Percentiles rank a stretch among this genome's conserved stretches.
Conservation (phyloP, 305 asterid species). For the Solanum chacoense region DNA sequence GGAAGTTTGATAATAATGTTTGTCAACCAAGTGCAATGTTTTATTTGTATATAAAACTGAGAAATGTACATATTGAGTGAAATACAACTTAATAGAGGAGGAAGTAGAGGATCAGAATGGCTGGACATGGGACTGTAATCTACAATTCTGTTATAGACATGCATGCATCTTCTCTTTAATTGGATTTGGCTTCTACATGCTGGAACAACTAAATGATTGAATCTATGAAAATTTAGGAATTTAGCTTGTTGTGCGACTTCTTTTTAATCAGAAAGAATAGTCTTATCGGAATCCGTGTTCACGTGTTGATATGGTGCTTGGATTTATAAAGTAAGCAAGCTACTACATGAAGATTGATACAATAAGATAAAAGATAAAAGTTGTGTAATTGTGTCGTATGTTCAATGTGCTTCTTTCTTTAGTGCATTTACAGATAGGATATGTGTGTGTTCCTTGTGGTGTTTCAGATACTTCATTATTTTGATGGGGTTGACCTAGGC, state of each 20-base stretch:
- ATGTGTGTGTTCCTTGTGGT: background rate
- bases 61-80: background rate
- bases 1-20: background rate
- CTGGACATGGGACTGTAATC: background rate
- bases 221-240: background rate
- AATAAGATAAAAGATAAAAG: background rate
- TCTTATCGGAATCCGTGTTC: background rate
- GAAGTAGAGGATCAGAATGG: background rate
- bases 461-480: background rate
- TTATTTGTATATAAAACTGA: background rate
- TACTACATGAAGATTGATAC: background rate
- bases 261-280: background rate
- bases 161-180: background rate
- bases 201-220: background rate
- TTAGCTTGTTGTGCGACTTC: background rate
- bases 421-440: background rate
- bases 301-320: background rate
- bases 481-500: background rate
- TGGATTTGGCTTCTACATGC: background rate
- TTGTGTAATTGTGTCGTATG: background rate
- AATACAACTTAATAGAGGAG: no score
- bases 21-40: background rate
- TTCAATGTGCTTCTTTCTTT: background rate
- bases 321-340: background rate
- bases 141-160: background rate